These are phyloP conservation scores for Kalmanozyma brasiliensis DNA, from an alignment of 1,284 basidiomycete genomes.

Conservation along the genomic window DNA sequence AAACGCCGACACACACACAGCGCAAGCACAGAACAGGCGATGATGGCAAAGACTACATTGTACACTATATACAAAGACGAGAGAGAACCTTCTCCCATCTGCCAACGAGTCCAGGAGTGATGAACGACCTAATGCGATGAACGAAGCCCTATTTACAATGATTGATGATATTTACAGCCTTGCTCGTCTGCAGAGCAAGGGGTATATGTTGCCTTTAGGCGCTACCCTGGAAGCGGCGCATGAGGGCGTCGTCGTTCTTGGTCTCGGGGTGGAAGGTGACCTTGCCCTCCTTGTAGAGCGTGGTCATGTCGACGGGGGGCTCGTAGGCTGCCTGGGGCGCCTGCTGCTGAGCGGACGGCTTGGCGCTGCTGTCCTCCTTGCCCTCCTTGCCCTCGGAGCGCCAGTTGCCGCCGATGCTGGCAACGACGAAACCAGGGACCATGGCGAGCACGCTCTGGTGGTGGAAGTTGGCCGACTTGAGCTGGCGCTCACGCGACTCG, in stretches of 20 bases:
- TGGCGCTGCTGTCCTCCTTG: constrained; percentile 1
- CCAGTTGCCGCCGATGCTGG: constrained; percentile 62
- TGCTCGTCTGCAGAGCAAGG: neutral
- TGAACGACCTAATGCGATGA: no score
- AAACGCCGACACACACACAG: no score
- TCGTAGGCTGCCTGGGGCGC: constrained; percentile 12
- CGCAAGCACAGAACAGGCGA: no score
- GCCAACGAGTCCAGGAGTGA: no score
- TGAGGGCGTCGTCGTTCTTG: constrained; percentile 67
- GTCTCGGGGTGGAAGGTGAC: constrained; percentile 88
- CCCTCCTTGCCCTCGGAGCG: constrained; percentile 71
- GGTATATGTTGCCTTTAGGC: constrained; percentile 1
- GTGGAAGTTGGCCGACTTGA: constrained; percentile 65
- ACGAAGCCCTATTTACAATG: constrained; percentile 3
- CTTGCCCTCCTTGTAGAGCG: constrained; percentile 72
- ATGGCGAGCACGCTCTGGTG: constrained; percentile 79
- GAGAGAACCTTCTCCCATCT: neutral
- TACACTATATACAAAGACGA: constrained; percentile 18
- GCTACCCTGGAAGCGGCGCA: constrained; percentile 23
- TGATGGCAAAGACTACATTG: neutral
- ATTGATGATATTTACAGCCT: constrained; percentile 27
- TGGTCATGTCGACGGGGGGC: constrained; percentile 32
- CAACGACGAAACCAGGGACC: constrained; percentile 62
- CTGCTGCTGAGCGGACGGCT: constrained; percentile 3
- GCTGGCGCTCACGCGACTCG: constrained; percentile 59